Conservation (phyloP, 2,329 filamentous ascomycete genomes). For the Colletotrichum destructivum region DNA sequence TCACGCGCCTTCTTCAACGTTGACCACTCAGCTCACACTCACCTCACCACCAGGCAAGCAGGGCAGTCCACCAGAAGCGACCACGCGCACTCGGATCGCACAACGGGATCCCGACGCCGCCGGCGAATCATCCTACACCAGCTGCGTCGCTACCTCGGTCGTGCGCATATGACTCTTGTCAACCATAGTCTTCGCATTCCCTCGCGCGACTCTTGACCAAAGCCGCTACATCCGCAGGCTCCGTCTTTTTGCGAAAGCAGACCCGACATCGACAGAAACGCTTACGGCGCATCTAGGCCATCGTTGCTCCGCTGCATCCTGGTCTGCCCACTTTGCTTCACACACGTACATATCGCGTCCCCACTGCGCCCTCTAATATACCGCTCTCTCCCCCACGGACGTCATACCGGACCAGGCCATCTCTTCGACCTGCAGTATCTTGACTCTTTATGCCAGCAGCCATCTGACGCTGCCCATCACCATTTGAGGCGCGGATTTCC, state of each 20-base stretch:
- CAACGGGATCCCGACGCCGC: conserved; percentile 6
- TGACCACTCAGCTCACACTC: conserved; percentile 30
- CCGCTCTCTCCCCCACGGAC: conserved; percentile 40
- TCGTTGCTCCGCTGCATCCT: conserved; percentile 34
- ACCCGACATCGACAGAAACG: conserved; percentile 22
- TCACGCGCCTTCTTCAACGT: conserved; percentile 16
- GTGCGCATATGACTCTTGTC: conserved; percentile 26
- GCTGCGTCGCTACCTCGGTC: conserved; percentile 1
- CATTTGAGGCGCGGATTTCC: conserved; percentile 26
- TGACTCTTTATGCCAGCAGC: conserved; percentile 29
- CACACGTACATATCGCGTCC: conserved; percentile 36
- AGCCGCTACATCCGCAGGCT: conserved; percentile 9
- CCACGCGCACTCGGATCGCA: conserved; percentile 4
- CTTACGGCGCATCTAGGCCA: conserved; percentile 33
- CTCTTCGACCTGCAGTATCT: conserved; percentile 28
- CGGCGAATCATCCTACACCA: conserved; percentile 2
- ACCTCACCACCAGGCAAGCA: conserved; percentile 3
- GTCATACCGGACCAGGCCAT: conserved; percentile 34
- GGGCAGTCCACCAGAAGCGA: conserved; percentile 3
- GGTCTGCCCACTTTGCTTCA: conserved; percentile 35
- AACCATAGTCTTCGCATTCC: conserved; percentile 10
- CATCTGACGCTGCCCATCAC: conserved; percentile 27
- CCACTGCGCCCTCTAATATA: conserved; percentile 42
- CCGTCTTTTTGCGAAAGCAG: conserved; percentile 6
- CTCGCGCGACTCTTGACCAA: conserved; percentile 9